These are phyloP conservation scores for Cytospora chrysosperma DNA, from an alignment of 2,329 filamentous ascomycete species.

Conservation along the genomic window DNA sequence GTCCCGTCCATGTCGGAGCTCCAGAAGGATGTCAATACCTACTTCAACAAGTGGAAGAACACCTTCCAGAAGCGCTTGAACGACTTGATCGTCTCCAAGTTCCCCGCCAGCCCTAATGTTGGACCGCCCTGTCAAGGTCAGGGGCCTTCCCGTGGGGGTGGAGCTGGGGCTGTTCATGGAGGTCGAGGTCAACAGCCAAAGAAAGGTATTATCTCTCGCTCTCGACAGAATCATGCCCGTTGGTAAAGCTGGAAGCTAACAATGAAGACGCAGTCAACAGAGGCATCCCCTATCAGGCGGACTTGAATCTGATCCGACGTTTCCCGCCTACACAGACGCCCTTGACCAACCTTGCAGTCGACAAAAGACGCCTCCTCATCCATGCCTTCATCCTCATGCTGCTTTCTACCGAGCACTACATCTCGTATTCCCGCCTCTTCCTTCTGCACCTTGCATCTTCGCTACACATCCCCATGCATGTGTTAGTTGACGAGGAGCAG, in stretches of 20 bases:
- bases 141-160: slow-evolving; percentile 30
- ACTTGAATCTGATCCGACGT: slow-evolving; percentile 47
- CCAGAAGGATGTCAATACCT: slow-evolving; percentile 65
- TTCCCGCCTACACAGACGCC: slow-evolving; percentile 61
- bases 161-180: slow-evolving; percentile 17
- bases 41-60: slow-evolving; percentile 80
- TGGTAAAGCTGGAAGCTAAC: slow-evolving; percentile 24
- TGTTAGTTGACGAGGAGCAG: slow-evolving; percentile 69
- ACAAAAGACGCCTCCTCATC: slow-evolving; percentile 66
- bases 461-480: slow-evolving; percentile 62
- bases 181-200: slow-evolving; percentile 17
- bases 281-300: slow-evolving; percentile 38
- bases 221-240: neutral
- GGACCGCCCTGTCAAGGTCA: slow-evolving; percentile 30
- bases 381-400: slow-evolving; percentile 71
- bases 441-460: slow-evolving; percentile 70
- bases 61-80: slow-evolving; percentile 67
- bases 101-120: slow-evolving; percentile 28
- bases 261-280: slow-evolving; percentile 25
- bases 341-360: slow-evolving; percentile 57
- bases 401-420: slow-evolving; percentile 76
- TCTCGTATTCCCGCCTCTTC: slow-evolving; percentile 69
- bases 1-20: slow-evolving; percentile 50
- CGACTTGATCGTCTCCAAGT: slow-evolving; percentile 59
- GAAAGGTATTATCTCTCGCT: slow-evolving; percentile 12